Conservation (phyloP, 108 stramenopile genomes). For the Seminavis robusta region DNA sequence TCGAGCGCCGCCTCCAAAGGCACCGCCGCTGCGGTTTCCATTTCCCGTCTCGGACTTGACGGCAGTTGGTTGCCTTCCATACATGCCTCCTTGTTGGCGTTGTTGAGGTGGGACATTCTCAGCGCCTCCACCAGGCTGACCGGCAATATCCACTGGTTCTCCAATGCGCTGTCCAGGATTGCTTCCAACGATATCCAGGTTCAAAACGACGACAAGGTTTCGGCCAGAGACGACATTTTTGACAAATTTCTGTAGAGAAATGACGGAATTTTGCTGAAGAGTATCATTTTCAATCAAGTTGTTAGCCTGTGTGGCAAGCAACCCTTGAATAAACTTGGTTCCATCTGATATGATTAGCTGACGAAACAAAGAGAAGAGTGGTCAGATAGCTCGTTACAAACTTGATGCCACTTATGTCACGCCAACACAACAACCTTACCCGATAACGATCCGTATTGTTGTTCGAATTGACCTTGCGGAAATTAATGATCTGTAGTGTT, state of each 20-base stretch:
- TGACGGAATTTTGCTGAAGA: conserved; percentile 39
- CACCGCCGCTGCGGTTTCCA: conserved; percentile 1
- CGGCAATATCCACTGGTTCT: conserved; percentile 52
- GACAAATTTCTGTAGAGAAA: conserved; percentile 70
- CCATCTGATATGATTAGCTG: conserved; percentile 79
- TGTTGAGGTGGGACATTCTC: conserved; percentile 3
- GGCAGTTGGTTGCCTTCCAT: conserved; percentile 6
- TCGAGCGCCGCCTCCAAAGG: conserved; percentile 15
- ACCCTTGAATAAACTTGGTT: conserved; percentile 70
- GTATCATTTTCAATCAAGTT: conserved; percentile 37
- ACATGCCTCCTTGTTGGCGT: conserved; percentile 12
- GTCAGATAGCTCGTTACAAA: not conserved
- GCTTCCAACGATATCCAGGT: conserved; percentile 29
- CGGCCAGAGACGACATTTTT: conserved; percentile 72
- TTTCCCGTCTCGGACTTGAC: not conserved
- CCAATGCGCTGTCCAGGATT: conserved; percentile 52
- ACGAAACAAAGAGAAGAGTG: not conserved
- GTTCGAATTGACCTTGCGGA: no score
- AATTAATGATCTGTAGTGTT: no score
- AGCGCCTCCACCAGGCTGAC: conserved; percentile 28
- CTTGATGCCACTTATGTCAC: not conserved
- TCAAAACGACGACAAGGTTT: conserved; percentile 74
- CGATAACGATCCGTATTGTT: not conserved
- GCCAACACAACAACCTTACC: not conserved
- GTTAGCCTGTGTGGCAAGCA: conserved; percentile 92